phyloP scores from a whole-genome alignment of 768 basidiomycete genomes.

The Trametes sanguinea region DNA sequence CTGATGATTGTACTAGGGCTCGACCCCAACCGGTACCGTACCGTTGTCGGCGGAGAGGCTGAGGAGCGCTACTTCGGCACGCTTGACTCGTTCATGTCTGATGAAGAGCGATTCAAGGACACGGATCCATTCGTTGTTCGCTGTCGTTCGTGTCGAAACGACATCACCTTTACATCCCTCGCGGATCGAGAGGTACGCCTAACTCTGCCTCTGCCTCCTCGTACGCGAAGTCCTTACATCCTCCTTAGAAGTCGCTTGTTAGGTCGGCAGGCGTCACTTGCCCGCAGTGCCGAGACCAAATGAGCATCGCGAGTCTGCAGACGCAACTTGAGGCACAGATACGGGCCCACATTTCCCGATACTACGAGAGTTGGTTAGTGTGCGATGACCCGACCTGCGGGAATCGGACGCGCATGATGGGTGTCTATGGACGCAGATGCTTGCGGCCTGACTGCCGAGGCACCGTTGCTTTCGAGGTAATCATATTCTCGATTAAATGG shows the following conservation, averaged over 20 bases:
- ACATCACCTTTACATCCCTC: constrained; percentile 59
- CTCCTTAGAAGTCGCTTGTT: constrained; percentile 63
- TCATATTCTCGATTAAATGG: constrained; percentile 26
- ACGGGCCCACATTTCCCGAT: constrained; percentile 69
- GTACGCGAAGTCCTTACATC: neutral
- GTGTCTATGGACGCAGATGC: constrained; percentile 87
- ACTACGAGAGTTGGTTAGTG: constrained; percentile 87
- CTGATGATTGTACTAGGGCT: constrained; percentile 43
- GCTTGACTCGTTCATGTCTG: constrained; percentile 88
- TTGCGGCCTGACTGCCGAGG: constrained; percentile 69
- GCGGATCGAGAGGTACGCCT: constrained; percentile 56
- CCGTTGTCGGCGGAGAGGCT: constrained; percentile 37
- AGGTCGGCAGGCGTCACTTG: constrained; percentile 68
- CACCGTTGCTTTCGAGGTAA: constrained; percentile 72
- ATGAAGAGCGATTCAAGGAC: constrained; percentile 84
- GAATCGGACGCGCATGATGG: constrained; percentile 88
- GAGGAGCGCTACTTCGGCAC: constrained; percentile 74
- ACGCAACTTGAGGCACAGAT: constrained; percentile 89
- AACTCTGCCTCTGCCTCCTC: neutral
- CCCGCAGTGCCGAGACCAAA: constrained; percentile 55
- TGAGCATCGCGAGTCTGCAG: constrained; percentile 66
- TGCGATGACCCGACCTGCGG: constrained; percentile 88
- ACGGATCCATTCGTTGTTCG: constrained; percentile 69
- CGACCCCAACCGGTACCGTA: constrained; percentile 58
- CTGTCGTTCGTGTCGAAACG: constrained; percentile 73